A percentile compares a stretch with the other conserved stretches of the same genome.
phyloP scores from a whole-genome alignment of 345 rosid species.

The Pelargonium nanum region DNA sequence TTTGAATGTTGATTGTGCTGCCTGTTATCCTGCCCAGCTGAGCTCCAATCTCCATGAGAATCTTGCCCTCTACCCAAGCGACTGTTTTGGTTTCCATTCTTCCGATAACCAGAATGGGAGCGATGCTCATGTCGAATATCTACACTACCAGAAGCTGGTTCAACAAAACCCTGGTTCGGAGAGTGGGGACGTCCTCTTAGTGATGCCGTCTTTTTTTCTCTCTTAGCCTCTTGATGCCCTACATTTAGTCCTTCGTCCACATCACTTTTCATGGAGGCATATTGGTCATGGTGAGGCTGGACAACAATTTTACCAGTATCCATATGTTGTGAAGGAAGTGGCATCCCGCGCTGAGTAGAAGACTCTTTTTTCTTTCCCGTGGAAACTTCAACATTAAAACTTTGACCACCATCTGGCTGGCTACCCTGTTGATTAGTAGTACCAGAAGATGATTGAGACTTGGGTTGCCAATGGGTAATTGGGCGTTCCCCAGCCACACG shows the following conservation, averaged over 20 bases:
- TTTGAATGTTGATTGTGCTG: constrained; percentile 34
- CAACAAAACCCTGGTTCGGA: constrained; percentile 29
- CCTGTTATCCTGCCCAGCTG: constrained; percentile 43
- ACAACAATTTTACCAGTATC: constrained; percentile 15
- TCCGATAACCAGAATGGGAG: constrained; percentile 33
- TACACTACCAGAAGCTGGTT: constrained; percentile 19
- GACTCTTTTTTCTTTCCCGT: constrained; percentile 39
- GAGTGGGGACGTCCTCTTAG: constrained; percentile 26
- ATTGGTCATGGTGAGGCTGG: constrained; percentile 15
- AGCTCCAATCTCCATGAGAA: constrained; percentile 58
- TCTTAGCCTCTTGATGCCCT: constrained; percentile 34
- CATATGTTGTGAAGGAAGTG: constrained; percentile 15
- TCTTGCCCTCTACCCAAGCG: constrained; percentile 47
- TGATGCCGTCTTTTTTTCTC: constrained; percentile 35
- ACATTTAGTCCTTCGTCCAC: constrained; percentile 23
- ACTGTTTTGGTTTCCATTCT: constrained; percentile 45
- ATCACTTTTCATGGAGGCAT: constrained; percentile 14
- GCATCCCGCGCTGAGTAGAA: constrained; percentile 14
- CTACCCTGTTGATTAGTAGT: constrained; percentile 27
- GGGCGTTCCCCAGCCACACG: constrained; percentile 42
- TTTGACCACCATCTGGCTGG: constrained; percentile 30
- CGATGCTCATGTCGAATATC: constrained; percentile 39
- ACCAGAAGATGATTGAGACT: constrained; percentile 29
- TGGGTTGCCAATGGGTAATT: constrained; percentile 71
- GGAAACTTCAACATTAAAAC: constrained; percentile 25